phyloP scores from a whole-genome alignment of 306 rosid species.

The Albizia julibrissin region DNA sequence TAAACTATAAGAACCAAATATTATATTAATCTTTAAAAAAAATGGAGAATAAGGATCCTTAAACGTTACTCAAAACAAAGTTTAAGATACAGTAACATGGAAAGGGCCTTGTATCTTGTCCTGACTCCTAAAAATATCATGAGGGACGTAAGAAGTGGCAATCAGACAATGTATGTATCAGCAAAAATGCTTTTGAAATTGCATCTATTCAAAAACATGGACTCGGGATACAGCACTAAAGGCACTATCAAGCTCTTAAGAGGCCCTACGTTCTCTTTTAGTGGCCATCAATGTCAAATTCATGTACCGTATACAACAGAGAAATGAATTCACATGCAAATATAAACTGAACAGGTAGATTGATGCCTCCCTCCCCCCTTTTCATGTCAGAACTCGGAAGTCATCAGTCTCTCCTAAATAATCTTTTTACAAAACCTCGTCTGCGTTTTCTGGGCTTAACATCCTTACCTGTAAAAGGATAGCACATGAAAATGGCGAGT shows the following conservation, averaged over 20 bases:
- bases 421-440: conserved; percentile 26
- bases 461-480: conserved; percentile 29
- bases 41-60: neutral
- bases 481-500: conserved; percentile 19
- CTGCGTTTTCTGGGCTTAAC: conserved; percentile 30
- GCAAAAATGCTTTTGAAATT: conserved; percentile 3
- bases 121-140: neutral
- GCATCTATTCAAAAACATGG: neutral
- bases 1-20: no score
- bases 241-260: neutral
- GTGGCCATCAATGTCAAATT: conserved; percentile 33
- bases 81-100: neutral
- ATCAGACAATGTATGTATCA: neutral
- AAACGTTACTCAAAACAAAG: neutral
- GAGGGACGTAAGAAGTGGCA: neutral
- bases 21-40: no score
- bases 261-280: conserved; percentile 15
- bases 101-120: neutral
- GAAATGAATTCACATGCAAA: neutral
- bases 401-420: conserved; percentile 38
- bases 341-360: conserved; percentile 13
- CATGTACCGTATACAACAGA: conserved; percentile 11
- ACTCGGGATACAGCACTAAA: neutral
- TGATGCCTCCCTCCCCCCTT: conserved; percentile 13
- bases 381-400: neutral